phyloP scores from a whole-genome alignment of 2,329 filamentous ascomycete species.

The Aspergillus sp. region DNA sequence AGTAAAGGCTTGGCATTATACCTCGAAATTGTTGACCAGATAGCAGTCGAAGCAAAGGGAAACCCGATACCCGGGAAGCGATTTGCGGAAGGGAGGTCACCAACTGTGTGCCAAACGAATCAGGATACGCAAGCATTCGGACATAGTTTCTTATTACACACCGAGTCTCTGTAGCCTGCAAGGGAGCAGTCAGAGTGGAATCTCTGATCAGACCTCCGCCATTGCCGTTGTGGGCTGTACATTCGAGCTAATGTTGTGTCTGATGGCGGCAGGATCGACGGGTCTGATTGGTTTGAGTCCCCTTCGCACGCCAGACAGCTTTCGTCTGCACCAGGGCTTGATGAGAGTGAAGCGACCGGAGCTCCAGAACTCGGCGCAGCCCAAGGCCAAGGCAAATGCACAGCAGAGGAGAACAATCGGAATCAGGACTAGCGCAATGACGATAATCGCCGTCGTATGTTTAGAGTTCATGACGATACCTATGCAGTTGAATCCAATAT shows the following conservation, averaged over 20 bases:
- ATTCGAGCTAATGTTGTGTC: background rate
- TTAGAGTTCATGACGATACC: constrained; percentile 28
- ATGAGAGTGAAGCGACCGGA: constrained; percentile 10
- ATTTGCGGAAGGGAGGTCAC: background rate
- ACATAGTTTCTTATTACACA: background rate
- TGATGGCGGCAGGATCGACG: background rate
- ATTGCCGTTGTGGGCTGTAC: background rate
- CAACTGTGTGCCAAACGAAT: background rate
- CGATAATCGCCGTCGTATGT: constrained; percentile 39
- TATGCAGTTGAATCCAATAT: constrained; percentile 25
- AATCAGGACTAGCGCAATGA: constrained; percentile 48
- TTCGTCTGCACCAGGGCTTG: constrained; percentile 23
- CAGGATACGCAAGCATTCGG: background rate
- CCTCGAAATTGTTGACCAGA: background rate
- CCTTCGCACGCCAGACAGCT: constrained; percentile 9
- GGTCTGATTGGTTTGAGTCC: background rate
- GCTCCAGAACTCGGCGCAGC: constrained; percentile 39
- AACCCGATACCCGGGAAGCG: background rate
- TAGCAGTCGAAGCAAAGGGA: background rate
- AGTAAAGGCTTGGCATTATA: background rate
- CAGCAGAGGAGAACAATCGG: constrained; percentile 47
- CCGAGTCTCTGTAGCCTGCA: background rate
- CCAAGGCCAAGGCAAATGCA: constrained; percentile 39
- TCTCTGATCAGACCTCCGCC: background rate
- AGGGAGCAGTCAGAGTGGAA: background rate